Evolutionary conservation across 176 grass and related monocot genomes (phyloP), one percentile per base, ranked within the genome.

Genomic region (Carex cristatella): DNA sequence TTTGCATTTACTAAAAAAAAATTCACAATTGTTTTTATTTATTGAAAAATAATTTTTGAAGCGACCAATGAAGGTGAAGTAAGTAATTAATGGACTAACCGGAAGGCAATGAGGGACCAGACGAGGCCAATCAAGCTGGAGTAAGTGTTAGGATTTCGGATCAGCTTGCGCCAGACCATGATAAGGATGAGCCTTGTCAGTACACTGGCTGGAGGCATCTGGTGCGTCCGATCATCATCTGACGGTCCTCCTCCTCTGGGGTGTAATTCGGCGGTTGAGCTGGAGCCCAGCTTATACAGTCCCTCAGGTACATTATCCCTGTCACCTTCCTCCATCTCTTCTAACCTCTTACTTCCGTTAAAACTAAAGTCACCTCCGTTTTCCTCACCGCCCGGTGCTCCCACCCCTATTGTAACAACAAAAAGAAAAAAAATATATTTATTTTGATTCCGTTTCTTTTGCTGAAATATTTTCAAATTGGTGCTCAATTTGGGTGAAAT

Each of bases 161-260:
- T 95, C 12, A 99, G 91, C 81, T 95, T 99, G 81, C 96, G 96
- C 93, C 96, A 99, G 57, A 97, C 94, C 94, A 97, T 97, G 84
- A 94, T 92, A 8, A 97, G 86, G 71, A 97, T 94, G 10, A 97
- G 92, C 11, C 94, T 84, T 0, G 87, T 92, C 86, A 97, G 88
- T 10, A 97, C 94, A 89, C 94, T 92, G 35, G 94, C 84, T 62
- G 94, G 89, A 19, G 94, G 94, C 92, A 92, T 94, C 69, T 94
- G 91, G 9, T 87, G 88, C 75, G 66, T 55, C 46, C 18, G 8
- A 46, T 44, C 53, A 9, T 81, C 81, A 58, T 69, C 64, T 53
- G 2, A 54, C 84, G 61, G 5, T 38, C 31, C 62, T 44, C 14
- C 64, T 81, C 77, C 68, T 75, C 86, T 97, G 3, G 77, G 79